phyloP scores from a whole-genome alignment of 164 flowering plant species.

The Euptelea pleiosperma region DNA sequence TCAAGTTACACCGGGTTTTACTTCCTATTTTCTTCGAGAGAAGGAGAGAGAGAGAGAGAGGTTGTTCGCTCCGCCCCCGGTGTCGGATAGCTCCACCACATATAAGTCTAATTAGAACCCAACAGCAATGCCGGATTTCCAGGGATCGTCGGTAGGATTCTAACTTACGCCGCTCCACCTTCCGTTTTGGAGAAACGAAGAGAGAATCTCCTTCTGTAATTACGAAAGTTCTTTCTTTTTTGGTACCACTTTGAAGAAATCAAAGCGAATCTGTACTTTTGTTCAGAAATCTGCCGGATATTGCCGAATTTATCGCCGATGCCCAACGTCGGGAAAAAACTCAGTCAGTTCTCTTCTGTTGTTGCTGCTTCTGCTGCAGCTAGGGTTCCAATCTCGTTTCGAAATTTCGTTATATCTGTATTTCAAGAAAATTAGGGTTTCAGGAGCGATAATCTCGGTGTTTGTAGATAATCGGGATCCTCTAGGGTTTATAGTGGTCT shows the following conservation, averaged over 20 bases:
- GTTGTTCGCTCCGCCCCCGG: conserved; percentile 3
- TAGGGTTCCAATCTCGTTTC: conserved; percentile 10
- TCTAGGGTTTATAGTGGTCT: conserved; percentile 2
- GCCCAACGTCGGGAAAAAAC: not conserved
- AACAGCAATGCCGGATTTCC: conserved; percentile 6
- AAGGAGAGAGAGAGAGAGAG: not conserved
- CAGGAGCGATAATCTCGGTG: not conserved
- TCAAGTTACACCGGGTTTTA: no score
- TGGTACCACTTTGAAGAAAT: conserved; percentile 1
- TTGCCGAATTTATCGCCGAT: not conserved
- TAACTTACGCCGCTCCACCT: conserved; percentile 3
- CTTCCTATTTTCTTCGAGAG: no score
- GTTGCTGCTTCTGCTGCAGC: not conserved
- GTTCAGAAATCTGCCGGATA: not conserved
- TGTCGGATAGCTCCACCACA: not conserved
- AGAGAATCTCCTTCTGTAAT: conserved; percentile 4
- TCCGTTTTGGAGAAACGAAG: not conserved
- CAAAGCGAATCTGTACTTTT: not conserved
- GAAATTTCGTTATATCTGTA: not conserved
- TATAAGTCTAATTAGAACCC: not conserved
- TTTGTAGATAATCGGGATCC: not conserved
- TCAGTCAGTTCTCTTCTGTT: not conserved
- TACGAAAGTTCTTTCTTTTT: not conserved
- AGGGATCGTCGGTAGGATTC: not conserved
- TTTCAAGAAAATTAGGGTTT: conserved; percentile 5